Evolutionary conservation across 2,329 filamentous ascomycete genomes (phyloP).

Genomic region (Fusarium buharicum): DNA sequence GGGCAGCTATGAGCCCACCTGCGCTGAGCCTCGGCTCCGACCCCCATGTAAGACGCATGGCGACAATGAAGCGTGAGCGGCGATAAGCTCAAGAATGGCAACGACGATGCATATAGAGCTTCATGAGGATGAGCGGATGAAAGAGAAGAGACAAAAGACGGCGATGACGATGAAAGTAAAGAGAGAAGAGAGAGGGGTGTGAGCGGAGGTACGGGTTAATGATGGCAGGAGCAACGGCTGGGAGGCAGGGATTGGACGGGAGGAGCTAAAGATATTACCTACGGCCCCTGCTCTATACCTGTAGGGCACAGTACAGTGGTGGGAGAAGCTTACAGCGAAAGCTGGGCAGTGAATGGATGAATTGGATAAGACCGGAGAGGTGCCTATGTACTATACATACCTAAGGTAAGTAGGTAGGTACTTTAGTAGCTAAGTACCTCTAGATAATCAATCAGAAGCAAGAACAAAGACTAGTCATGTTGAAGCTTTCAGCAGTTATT

Average conservation of each 20-base stretch:
- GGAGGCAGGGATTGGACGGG: slow-evolving; percentile 18
- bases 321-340: too few species aligned
- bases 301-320: not conserved
- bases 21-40: slow-evolving; percentile 25
- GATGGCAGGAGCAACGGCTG: slow-evolving; percentile 24
- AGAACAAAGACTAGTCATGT: not conserved
- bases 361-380: too few species aligned
- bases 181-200: slow-evolving; percentile 6
- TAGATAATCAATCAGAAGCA: not conserved
- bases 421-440: too few species aligned
- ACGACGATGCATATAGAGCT: slow-evolving; percentile 17
- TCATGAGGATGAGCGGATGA: slow-evolving; percentile 30
- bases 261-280: slow-evolving; percentile 19
- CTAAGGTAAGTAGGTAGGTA: too few species aligned
- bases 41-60: slow-evolving; percentile 38
- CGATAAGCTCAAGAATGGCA: slow-evolving; percentile 35
- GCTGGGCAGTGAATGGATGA: too few species aligned
- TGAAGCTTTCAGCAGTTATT: not conserved
- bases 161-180: slow-evolving; percentile 14
- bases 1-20: slow-evolving; percentile 35
- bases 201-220: slow-evolving; percentile 16
- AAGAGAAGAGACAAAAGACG: slow-evolving; percentile 15
- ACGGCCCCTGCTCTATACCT: not conserved
- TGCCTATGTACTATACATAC: too few species aligned
- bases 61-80: slow-evolving; percentile 22